Conservation (phyloP, 441 rosid genomes). For the Adansonia grandidieri region DNA sequence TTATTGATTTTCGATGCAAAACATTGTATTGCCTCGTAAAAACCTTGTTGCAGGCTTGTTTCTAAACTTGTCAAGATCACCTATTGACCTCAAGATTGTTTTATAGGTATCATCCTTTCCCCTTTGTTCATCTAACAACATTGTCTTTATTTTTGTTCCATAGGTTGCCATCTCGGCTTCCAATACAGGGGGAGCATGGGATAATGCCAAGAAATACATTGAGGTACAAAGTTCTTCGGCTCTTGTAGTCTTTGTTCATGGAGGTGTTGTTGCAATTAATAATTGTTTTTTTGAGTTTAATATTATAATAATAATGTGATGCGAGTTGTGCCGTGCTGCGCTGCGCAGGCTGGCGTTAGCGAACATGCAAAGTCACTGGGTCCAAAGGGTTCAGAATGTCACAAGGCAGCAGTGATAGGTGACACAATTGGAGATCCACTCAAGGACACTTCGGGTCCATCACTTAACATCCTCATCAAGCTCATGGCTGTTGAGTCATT, state of each 20-base stretch:
- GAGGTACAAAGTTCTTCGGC: slow-evolving; percentile 47
- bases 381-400: slow-evolving; percentile 73
- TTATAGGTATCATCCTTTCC: not conserved
- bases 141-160: not conserved
- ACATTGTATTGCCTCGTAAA: not conserved
- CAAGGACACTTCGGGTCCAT: slow-evolving; percentile 77
- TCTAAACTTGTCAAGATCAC: not conserved
- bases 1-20: not conserved
- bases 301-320: not conserved
- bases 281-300: too few relatives aligned
- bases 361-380: slow-evolving; percentile 68
- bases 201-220: slow-evolving; percentile 71
- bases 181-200: slow-evolving; percentile 82
- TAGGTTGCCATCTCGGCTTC: slow-evolving; percentile 81
- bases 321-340: too few relatives aligned
- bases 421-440: slow-evolving; percentile 81
- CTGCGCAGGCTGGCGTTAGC: slow-evolving; percentile 56
- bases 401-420: slow-evolving; percentile 77
- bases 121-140: not conserved
- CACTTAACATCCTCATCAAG: slow-evolving; percentile 73
- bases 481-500: slow-evolving; percentile 80
- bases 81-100: not conserved
- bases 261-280: not conserved
- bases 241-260: not conserved
- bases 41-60: not conserved